Conservation (phyloP, 208 protist genomes). For the Balamuthia mandrillaris region DNA sequence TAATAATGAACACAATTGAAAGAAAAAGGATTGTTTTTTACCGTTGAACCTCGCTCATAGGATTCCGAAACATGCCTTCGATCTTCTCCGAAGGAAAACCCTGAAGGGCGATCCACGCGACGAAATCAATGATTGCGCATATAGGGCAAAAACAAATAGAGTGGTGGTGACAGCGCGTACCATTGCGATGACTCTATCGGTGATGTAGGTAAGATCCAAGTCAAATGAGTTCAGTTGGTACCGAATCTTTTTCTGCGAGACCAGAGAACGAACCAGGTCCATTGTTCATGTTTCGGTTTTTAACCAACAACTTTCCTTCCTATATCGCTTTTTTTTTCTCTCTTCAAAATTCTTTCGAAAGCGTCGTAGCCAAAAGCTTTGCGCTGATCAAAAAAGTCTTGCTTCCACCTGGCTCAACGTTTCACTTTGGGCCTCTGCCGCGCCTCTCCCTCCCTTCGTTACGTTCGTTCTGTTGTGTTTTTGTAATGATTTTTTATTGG, state of each 20-base stretch:
- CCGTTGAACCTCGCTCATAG: slow-evolving; percentile 28
- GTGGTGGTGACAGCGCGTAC: background rate
- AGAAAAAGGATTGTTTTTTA: background rate
- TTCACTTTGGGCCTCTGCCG: too few species aligned
- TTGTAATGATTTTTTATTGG: too few species aligned
- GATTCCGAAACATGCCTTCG: slow-evolving; percentile 1
- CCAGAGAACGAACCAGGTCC: slow-evolving; percentile 59
- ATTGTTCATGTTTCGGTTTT: too few species aligned
- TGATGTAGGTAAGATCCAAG: slow-evolving; percentile 87
- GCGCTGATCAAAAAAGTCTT: too few species aligned
- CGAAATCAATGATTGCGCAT: background rate
- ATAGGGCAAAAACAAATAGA: background rate
- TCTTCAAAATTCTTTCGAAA: too few species aligned
- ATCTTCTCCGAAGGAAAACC: slow-evolving; percentile 6
- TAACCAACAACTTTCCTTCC: too few species aligned
- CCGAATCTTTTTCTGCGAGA: slow-evolving; percentile 76
- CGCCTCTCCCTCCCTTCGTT: too few species aligned
- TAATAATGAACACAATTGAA: background rate
- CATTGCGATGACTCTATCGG: slow-evolving; percentile 51
- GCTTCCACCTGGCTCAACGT: too few species aligned
- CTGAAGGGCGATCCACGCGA: background rate
- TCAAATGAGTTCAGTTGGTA: slow-evolving; percentile 78
- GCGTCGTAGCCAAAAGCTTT: too few species aligned
- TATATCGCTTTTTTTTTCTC: too few species aligned
- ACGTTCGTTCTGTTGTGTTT: too few species aligned